Evolutionary conservation across 805 yeast genomes (phyloP).

Genomic region (Kodamaea laetipori): DNA sequence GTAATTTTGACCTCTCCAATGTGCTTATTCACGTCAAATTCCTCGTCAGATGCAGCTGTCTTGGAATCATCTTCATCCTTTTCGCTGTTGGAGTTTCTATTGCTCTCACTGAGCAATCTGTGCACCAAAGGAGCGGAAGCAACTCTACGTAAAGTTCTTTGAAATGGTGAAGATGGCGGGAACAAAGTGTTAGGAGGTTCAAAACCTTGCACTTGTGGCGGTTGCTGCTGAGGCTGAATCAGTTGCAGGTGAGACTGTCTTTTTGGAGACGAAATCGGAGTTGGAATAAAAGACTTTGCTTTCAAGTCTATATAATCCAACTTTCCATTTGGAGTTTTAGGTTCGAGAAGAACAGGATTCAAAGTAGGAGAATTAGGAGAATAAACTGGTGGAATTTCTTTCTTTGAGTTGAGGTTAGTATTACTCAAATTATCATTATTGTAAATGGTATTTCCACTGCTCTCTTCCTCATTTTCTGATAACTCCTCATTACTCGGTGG

Average conservation of each 20-base stretch:
- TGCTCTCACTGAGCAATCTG: slow-evolving; percentile 31
- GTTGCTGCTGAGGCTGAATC: not conserved
- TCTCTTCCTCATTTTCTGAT: slow-evolving; percentile 1
- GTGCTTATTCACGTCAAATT: slow-evolving; percentile 43
- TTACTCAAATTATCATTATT: slow-evolving; percentile 1
- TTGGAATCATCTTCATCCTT: slow-evolving; percentile 19
- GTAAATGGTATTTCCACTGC: not conserved
- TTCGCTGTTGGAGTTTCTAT: slow-evolving; percentile 8
- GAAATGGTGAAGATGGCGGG: slow-evolving; percentile 30
- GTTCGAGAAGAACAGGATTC: slow-evolving; percentile 3
- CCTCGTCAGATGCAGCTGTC: slow-evolving; percentile 27
- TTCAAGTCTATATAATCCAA: not conserved
- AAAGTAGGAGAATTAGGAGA: not conserved
- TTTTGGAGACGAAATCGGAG: slow-evolving; percentile 8
- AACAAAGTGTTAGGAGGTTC: slow-evolving; percentile 15
- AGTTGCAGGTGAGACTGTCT: not conserved
- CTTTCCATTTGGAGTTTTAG: slow-evolving; percentile 8
- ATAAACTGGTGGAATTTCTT: not conserved
- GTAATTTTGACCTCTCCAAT: slow-evolving; percentile 44
- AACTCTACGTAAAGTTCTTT: slow-evolving; percentile 61
- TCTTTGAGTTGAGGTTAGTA: not conserved
- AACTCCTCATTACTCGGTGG: not conserved
- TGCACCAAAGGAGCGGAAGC: slow-evolving; percentile 80
- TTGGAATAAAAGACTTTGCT: slow-evolving; percentile 5
- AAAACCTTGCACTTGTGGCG: slow-evolving; percentile 2